Base-by-base conservation (phyloP, 192 early-diverging fungal genomes). In the Linnemannia elongata region DNA sequence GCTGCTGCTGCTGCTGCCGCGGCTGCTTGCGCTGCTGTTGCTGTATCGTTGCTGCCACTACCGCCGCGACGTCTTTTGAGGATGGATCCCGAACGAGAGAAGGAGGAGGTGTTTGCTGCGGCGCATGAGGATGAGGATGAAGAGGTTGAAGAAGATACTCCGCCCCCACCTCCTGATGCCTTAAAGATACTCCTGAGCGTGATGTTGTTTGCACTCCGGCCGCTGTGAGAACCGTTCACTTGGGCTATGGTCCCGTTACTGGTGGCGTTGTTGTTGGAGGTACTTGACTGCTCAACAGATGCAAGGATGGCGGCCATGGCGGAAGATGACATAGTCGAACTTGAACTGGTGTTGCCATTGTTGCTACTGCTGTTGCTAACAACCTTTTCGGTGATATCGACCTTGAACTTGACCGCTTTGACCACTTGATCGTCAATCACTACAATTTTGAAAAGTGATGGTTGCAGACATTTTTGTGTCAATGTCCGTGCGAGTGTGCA, bases 361-460 rank as follows among this genome's bases (percentile, higher is more conserved):
- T 30, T 66, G 13, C 10, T 66, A 9, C 54, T 42, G 36, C 15
- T 36, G 20, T 24, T 54, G 52, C 27, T 66, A 8, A 41, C 36
- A 6, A 55, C 15, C 74, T 86, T 86, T 44, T 86, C 84, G 4
- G 79, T 72, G 15, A 86, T 86, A 7, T 86, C 84, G 6, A 86
- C 69, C 66, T 81, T 86, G 75, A 86, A 86, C 45, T 86, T 86
- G 78, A 86, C 84, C 0, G 84, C 69, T 49, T 81, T 86, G 42
- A 76, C 84, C 20, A 27, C 1, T 55, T 77, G 78, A n/a, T 81
- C 79, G 35, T 74, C 79, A 68, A 86, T 76, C 6, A 76, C 83
- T 83, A 75, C 27, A 45, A 45, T 10, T 1, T 54, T 17, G 36
- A 39, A 7, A 70, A 45, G 10, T 73, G n/a, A 73, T 39, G 12